These are phyloP conservation scores for Septoria linicola DNA, from an alignment of 2,329 filamentous ascomycete species.

Conservation along the genomic window DNA sequence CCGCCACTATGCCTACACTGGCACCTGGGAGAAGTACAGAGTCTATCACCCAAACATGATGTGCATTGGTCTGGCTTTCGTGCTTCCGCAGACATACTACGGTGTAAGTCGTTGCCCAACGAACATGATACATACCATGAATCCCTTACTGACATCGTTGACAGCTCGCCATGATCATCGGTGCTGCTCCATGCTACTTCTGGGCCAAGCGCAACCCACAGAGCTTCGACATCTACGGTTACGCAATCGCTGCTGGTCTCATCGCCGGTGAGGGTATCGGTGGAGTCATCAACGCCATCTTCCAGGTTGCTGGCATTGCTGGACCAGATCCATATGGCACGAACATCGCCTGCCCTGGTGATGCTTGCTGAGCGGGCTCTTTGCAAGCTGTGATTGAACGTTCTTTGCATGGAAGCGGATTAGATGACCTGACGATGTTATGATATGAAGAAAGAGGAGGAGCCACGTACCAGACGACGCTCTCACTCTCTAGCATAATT, in stretches of 20 bases:
- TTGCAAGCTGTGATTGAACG: not conserved
- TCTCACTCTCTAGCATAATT: not conserved
- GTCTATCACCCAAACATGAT: constrained; percentile 63
- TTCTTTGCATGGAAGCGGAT: not conserved
- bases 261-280: constrained; percentile 65
- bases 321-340: constrained; percentile 45
- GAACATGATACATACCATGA: not conserved
- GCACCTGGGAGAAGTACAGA: constrained; percentile 55
- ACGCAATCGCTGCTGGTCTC: constrained; percentile 59
- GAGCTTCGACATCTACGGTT: constrained; percentile 58
- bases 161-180: constrained; percentile 58
- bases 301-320: constrained; percentile 47
- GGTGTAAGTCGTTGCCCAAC: constrained; percentile 31
- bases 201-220: constrained; percentile 57
- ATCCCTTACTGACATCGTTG: not conserved
- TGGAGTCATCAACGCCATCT: constrained; percentile 60
- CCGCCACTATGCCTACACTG: constrained; percentile 56
- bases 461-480: not conserved
- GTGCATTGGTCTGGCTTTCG: constrained; percentile 57
- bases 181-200: constrained; percentile 51
- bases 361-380: constrained; percentile 29
- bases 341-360: constrained; percentile 44
- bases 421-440: not conserved
- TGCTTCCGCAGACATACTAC: constrained; percentile 58
- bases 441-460: no score